Base-by-base conservation (phyloP, 2,329 filamentous ascomycete species). In the Biscogniauxia marginata region DNA sequence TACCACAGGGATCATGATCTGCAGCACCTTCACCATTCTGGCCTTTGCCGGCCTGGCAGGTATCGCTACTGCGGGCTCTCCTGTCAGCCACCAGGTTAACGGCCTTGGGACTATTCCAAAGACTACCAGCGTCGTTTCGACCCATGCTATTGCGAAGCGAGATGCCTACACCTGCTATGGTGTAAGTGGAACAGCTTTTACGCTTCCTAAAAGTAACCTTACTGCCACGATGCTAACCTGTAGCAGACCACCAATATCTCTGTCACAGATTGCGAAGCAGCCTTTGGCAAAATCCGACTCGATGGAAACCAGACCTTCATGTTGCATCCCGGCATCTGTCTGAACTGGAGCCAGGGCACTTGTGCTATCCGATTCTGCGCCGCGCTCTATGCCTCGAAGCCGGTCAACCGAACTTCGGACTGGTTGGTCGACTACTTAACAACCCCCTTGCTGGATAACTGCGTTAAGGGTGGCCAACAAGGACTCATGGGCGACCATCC, bases 161-260 rank as follows among this genome's bases (percentile, higher is more conserved):
- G 67, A 70, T 49, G 67, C 65, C 19, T 70, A 59, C 50, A 65
- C 63, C 39, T 70, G 67, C 49, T 69, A 67, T 44, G 65, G 67
- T 6, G 67, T 70, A 64, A 50, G 65, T 50, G n/a, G 8, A 11
- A 23, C 6, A 2, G 13, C n/a, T 44, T 18, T 46, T 7, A 39
- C 9, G 24, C 44, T 52, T 11, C 16, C 23, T 22, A 18, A 8
- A 49, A 25, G 11, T 13, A 18, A n/a, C n/a, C 18, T n/a, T 43
- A 11, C 39, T 23, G 22, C 25, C 7, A 24, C 13, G 5, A 49
- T 25, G 34, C 49, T 62, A 47, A 60, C 22, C 25, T 9, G 43
- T 44, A 11, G 18, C 50, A 63, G 62, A 58, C 58, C 43, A 65
- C 58, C 56, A 61, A 60, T 21, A 62, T 65, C 18, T 64, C 59